Evolutionary conservation across 805 yeast genomes (phyloP).

Genomic region (Candida schatavii): DNA sequence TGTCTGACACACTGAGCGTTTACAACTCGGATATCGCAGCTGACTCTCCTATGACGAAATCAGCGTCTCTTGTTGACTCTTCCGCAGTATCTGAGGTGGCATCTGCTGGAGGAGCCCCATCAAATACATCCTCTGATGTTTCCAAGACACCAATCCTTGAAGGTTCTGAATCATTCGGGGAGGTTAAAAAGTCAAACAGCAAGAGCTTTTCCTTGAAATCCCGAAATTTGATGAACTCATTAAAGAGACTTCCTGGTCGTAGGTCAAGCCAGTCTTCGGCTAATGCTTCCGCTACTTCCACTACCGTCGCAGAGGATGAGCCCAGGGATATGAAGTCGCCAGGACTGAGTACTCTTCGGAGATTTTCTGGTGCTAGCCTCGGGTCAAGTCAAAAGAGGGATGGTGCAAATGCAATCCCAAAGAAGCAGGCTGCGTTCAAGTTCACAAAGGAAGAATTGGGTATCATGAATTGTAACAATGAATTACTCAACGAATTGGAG

Average conservation of each 20-base stretch:
- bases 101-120: background rate
- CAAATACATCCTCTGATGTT: background rate
- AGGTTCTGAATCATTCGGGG: conserved; percentile 1
- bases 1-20: conserved; percentile 4
- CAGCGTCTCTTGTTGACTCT: background rate
- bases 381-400: conserved; percentile 1
- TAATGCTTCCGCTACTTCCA: background rate
- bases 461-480: conserved; percentile 56
- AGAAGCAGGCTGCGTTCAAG: conserved; percentile 13
- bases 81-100: background rate
- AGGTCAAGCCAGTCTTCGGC: background rate
- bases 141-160: conserved; percentile 4
- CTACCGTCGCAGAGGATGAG: background rate
- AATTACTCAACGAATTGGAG: conserved; percentile 60
- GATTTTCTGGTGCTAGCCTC: conserved; percentile 1
- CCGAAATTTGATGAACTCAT: conserved; percentile 2
- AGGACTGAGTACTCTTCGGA: background rate
- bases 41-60: background rate
- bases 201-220: conserved; percentile 4
- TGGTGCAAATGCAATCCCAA: conserved; percentile 1
- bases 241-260: conserved; percentile 3
- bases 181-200: background rate
- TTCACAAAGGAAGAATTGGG: conserved; percentile 63
- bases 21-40: background rate
- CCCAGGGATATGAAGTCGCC: background rate